A percentile compares a stretch with the other conserved stretches of the same genome.
Evolutionary conservation across 129 eudicot genomes (phyloP).

Genomic region (Helianthus tuberosus): DNA sequence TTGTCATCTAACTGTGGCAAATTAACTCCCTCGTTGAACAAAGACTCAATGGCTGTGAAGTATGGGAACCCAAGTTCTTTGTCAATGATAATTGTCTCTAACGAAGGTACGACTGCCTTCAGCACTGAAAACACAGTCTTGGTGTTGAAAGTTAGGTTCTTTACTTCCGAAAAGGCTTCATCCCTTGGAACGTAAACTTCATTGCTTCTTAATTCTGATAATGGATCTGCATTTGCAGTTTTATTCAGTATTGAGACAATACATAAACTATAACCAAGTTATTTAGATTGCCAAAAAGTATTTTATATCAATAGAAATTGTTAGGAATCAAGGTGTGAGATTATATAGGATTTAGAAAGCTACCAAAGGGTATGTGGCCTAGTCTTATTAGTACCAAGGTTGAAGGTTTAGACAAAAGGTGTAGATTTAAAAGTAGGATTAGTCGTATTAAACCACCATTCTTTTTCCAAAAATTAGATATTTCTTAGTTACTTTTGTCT

Average conservation of each 20-base stretch:
- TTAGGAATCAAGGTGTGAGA: too few relatives aligned
- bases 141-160: conserved; percentile 50
- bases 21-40: conserved; percentile 64
- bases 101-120: conserved; percentile 63
- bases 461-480: too few relatives aligned
- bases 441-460: too few relatives aligned
- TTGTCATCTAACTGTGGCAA: conserved; percentile 26
- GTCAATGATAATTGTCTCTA: conserved; percentile 45
- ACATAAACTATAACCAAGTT: too few relatives aligned
- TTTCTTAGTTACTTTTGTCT: too few relatives aligned
- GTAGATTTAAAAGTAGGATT: too few relatives aligned
- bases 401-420: too few relatives aligned
- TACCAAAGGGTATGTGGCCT: too few relatives aligned
- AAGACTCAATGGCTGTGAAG: conserved; percentile 65
- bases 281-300: too few relatives aligned
- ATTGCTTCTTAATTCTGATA: conserved; percentile 51
- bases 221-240: conserved; percentile 23
- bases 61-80: conserved; percentile 53
- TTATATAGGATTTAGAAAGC: too few relatives aligned
- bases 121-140: conserved; percentile 61
- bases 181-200: conserved; percentile 83
- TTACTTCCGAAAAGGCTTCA: conserved; percentile 81
- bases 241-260: neutral
- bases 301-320: too few relatives aligned
- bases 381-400: too few relatives aligned